Percentiles rank a stretch among this genome's conserved stretches.
These are phyloP conservation scores for Rhizomucor miehei DNA, from an alignment of 371 early-diverging fungal species.

Conservation along the genomic window DNA sequence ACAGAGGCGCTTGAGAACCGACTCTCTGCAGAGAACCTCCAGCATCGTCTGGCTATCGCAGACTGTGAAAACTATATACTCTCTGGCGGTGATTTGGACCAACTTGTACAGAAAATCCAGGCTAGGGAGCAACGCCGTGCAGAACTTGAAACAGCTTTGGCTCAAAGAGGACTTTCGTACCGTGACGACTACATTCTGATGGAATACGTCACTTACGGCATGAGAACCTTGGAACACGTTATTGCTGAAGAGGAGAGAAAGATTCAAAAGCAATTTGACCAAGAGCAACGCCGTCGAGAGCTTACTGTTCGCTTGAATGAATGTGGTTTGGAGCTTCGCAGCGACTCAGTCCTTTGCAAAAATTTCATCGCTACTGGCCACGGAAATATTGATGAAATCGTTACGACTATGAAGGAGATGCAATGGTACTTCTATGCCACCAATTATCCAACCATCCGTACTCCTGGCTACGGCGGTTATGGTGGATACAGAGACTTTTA, in stretches of 20 bases:
- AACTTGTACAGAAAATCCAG: not conserved
- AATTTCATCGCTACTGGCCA: not conserved
- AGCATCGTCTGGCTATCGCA: not conserved
- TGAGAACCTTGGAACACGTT: not conserved
- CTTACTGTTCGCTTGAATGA: not conserved
- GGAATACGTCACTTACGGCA: not conserved
- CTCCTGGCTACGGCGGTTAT: too few species aligned
- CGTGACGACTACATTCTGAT: not conserved
- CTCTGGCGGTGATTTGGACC: not conserved
- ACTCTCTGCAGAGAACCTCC: not conserved
- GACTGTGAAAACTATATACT: not conserved
- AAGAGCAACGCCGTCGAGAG: not conserved
- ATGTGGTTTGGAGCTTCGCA: conserved; percentile 2
- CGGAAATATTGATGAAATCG: conserved; percentile 5
- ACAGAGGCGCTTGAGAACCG: not conserved
- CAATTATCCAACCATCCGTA: not conserved
- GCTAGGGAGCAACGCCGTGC: not conserved
- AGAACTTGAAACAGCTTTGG: not conserved
- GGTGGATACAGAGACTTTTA: too few species aligned
- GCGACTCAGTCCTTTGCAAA: conserved; percentile 6
- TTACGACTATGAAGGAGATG: conserved; percentile 9
- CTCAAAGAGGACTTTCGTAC: not conserved
- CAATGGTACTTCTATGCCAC: conserved; percentile 12
- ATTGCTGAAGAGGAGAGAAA: not conserved
- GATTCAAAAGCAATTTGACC: not conserved